phyloP scores from a whole-genome alignment of 164 flowering plant genomes.

The Piper longum region DNA sequence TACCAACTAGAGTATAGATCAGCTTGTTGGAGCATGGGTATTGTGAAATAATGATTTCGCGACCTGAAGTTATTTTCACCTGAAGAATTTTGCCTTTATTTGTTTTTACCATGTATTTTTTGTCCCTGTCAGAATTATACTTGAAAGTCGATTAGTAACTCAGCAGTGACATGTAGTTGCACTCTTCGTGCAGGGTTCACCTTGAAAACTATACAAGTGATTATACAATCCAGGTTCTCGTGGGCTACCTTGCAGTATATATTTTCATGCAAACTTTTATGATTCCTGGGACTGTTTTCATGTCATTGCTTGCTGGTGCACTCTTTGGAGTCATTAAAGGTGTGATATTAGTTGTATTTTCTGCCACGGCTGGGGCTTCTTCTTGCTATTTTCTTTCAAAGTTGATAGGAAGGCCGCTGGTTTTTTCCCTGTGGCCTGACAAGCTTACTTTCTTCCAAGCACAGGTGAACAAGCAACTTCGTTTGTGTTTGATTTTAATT shows the following conservation, averaged over 20 bases:
- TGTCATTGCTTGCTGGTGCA: constrained; percentile 95
- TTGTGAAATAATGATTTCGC: too few relatives aligned
- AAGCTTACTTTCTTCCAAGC: constrained; percentile 70
- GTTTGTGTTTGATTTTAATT: too few relatives aligned
- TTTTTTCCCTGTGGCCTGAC: constrained; percentile 80
- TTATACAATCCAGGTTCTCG: constrained; percentile 75
- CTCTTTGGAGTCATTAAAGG: constrained; percentile 88
- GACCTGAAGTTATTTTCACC: too few relatives aligned
- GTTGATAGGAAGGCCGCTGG: constrained; percentile 68
- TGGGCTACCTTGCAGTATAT: constrained; percentile 75
- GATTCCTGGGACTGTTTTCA: constrained; percentile 96
- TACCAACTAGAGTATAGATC: too few relatives aligned
- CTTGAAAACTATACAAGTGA: constrained; percentile 87
- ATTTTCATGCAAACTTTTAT: constrained; percentile 98
- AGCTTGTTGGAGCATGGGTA: not conserved
- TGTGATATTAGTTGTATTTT: constrained; percentile 71
- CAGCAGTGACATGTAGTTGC: not conserved
- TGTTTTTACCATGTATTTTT: not conserved
- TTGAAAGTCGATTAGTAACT: not conserved
- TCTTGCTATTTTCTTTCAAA: constrained; percentile 90
- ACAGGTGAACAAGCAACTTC: constrained; percentile 34
- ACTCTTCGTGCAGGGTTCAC: constrained; percentile 39
- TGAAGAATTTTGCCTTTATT: too few relatives aligned
- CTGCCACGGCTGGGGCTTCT: constrained; percentile 96
- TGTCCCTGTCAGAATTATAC: not conserved